Evolutionary conservation across 2,329 filamentous ascomycete species (phyloP), one percentile per base, ranked within the genome.

Genomic region (Sordariomycetes sp.): DNA sequence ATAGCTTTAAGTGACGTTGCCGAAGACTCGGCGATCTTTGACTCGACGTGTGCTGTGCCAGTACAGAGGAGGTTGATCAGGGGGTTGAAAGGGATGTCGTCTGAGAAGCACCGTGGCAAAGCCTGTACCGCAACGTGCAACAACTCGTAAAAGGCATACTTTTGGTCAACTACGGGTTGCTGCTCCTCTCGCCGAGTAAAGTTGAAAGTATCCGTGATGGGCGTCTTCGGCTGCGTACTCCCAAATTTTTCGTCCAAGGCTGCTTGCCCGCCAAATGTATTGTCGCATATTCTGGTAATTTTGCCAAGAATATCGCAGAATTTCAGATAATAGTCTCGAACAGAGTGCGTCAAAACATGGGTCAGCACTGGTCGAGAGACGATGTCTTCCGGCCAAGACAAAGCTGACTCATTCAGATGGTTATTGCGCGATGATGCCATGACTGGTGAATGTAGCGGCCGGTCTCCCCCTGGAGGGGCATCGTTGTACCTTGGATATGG

Each of bases 281-380:
- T 92, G 55, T 98, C 92, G 57, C 92, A 98, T 21, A 96, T 81
- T 29, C 96, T 83, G 3, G 88, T 94, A 36, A 98, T 93, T 53
- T 94, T 93, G 18, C 90, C 92, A 7, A 98, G 64, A 17, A 98
- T 90, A 53, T 94, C 86, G 52, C 90, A 96, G 47, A 98, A 98
- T 34, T 82, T 82, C 35, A 80, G 69, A 55, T 96, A 95, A 51
- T 86, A 92, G 28, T 92, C 85, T 48, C 80, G 82, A 1, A 86
- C 79, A 16, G 78, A 76, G 24, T 94, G 86, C 33, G 75, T 79
- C 34, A 96, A 68, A 15, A 70, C 64, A 31, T 68, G 67, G 2
- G 69, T 66, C n/a, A 71, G 55, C 3, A 82, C 75, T 3, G 78
- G 78, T 5, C 68, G 67, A 32, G 83, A 86, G 10, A 86, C 61